Base-by-base conservation (phyloP, 495 filamentous ascomycete species). In the Penicillium crystallinum region DNA sequence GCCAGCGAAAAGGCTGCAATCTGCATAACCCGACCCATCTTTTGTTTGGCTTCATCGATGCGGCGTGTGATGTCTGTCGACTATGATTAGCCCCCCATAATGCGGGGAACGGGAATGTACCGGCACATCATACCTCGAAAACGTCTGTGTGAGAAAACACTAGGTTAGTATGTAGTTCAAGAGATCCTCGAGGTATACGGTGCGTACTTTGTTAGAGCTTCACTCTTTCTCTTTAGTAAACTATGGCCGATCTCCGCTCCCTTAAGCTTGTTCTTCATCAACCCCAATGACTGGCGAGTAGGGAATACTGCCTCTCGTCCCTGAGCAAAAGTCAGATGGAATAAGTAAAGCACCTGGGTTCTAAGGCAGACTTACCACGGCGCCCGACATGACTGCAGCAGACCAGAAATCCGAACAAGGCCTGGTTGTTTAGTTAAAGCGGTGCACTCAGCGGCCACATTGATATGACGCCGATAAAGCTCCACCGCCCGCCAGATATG, bases 21-120 rank as follows among this genome's bases (percentile, higher is more conserved):
- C 65, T 97, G 91, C 93, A 99, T 97, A 12, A 99, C 95, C 11
- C 93, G 85, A 37, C 93, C 93, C 93, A 99, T 99, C 77, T 99
- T 99, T 56, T 90, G 90, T 73, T 99, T 99, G 23, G 93, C 93
- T 69, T 97, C 92, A 75, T 97, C 93, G 72, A 99, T 97, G 50
- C 93, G 89, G 53, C 85, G 80, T 47, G 93, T 97, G 62, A 99
- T 99, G 64, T 98, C 93, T 88, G 48, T n/a, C 23, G 36, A 31
- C 27, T 40, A 38, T 19, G 23, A 54, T 76, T 57, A 73, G 67
- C 58, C 43, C 45, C 31, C 46, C 49, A 46, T 49, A 57, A 49
- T 56, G 57, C 53, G 66, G 62, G 62, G 52, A 49, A 27, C 57
- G 31, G 37, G 42, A 33, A 52, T 41, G 49, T 55, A 33, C 35